Base-by-base conservation (phyloP, 331 rosid species). In the Stylosanthes scabra region DNA sequence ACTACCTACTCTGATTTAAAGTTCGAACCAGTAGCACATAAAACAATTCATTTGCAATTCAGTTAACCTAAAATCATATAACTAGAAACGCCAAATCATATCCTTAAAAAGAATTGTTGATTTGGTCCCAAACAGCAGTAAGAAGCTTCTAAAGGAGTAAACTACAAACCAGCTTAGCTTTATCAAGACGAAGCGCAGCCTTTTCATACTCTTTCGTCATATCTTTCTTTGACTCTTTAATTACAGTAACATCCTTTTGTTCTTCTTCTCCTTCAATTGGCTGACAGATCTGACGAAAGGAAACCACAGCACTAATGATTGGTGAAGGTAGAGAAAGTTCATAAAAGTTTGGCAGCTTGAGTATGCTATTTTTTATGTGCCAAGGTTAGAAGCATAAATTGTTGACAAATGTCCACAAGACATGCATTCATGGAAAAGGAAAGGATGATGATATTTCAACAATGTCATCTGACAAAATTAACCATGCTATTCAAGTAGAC, bases 131-230 rank as follows among this genome's bases (percentile, higher is more conserved):
- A 65, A 59, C 68, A 54, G 65, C 11, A 50, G 70, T 71, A 56
- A 71, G 63, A 79, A 68, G 59, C 41, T 49, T 64, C 51, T 50
- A 74, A 71, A n/a, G n/a, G 77, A 52, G 75, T 50, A 57, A 78
- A 72, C 63, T 50, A 62, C 80, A 62, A 62, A 93, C 98, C 96
- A 93, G 89, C 72, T 79, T 89, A 56, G 94, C 85, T 59, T 84
- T 85, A 74, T 78, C 90, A 62, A 91, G 87, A 28, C 87, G 89
- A 11, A 81, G 60, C 2, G 94, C 96, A 5, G 96, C 94, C 86
- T 79, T 87, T 72, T 88, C 94, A 64, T 84, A 89, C 63, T 88
- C 97, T 81, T 83, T 89, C 80, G 85, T 56, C 77, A 11, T 39
- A 74, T 80, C 84, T 68, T 62, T 76, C 69, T 80, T 80, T n/a